Base-by-base conservation (phyloP, 1,284 basidiomycete species). In the Ustilago bromivora region DNA sequence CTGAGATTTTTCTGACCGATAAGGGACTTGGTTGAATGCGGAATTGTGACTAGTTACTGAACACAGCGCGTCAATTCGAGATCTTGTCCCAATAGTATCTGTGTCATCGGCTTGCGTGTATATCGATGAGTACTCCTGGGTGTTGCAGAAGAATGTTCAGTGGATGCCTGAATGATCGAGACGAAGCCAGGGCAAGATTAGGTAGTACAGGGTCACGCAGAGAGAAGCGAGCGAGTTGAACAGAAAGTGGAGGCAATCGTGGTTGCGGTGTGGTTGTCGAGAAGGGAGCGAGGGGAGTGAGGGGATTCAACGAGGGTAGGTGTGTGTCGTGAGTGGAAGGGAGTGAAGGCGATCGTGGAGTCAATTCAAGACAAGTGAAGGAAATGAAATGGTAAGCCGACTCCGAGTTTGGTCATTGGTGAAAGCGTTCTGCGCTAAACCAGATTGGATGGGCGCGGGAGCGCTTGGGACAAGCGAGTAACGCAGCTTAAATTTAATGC, bases 21-120 rank as follows among this genome's bases (percentile, higher is more conserved):
- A 1, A 40, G 36, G 23, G n/a, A 19, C 36, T 34, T 40, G 35
- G 19, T 35, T 10, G 17, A 41, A 17, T 13, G 17, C 12, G 9
- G 46, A 23, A 23, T 17, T 15, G 13, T 11, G 28, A 4, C 9
- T 49, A 10, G 31, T 12, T 35, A 40, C 19, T 17, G n/a, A 59
- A 54, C 57, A 57, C 63, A 41, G 52, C 23, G 63, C 63, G 57
- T 60, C 52, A 57, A 41, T 35, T 23, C 40, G 13, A 7, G 13
- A 28, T 28, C 23, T 43, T 12, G 12, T 56, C 11, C 32, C 34
- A 23, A 4, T 11, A 13, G 46, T 35, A 47, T 17, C 19, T 43
- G 11, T 28, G 38, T 11, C 61, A 64, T 64, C 57, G 61, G 61
- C 55, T 57, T 63, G 54, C 49, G 38, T 2, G 12, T 40, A 4